phyloP scores from a whole-genome alignment of 2,329 filamentous ascomycete species.

The Cryphonectria carpinicola region DNA sequence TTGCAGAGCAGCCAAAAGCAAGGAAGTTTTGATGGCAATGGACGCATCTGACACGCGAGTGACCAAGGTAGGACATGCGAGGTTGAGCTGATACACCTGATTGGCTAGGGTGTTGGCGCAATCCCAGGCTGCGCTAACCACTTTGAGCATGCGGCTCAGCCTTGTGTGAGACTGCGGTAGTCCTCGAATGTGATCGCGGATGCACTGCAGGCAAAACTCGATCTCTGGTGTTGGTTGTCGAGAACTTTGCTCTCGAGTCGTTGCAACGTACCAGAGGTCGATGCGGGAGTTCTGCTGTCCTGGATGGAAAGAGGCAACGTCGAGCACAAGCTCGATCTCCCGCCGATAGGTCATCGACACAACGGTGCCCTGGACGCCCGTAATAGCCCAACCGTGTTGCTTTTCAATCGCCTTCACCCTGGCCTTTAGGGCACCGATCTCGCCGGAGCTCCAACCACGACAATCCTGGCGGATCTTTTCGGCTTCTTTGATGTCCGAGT shows the following conservation, averaged over 20 bases:
- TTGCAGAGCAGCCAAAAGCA: slow-evolving; percentile 66
- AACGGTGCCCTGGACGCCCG: slow-evolving; percentile 61
- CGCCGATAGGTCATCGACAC: slow-evolving; percentile 76
- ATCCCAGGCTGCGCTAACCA: slow-evolving; percentile 69
- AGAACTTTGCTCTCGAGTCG: slow-evolving; percentile 56
- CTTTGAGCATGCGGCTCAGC: slow-evolving; percentile 59
- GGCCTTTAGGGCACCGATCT: slow-evolving; percentile 78
- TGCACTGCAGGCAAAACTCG: slow-evolving; percentile 75
- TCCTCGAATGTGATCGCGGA: slow-evolving; percentile 68
- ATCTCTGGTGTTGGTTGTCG: slow-evolving; percentile 65
- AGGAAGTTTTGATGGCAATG: slow-evolving; percentile 61
- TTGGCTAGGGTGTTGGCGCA: slow-evolving; percentile 62
- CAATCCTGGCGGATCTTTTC: slow-evolving; percentile 86
- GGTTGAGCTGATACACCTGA: slow-evolving; percentile 64
- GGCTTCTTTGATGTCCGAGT: slow-evolving; percentile 78
- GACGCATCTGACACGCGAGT: slow-evolving; percentile 66
- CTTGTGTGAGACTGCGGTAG: slow-evolving; percentile 62
- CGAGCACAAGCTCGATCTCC: slow-evolving; percentile 75
- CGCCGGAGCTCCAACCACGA: slow-evolving; percentile 82
- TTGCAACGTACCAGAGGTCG: slow-evolving; percentile 71
- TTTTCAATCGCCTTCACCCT: slow-evolving; percentile 69
- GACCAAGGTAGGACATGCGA: slow-evolving; percentile 68
- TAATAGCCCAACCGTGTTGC: slow-evolving; percentile 72
- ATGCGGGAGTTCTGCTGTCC: slow-evolving; percentile 57
- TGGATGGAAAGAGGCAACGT: slow-evolving; percentile 63